Evolutionary conservation across 1,139 yeast genomes (phyloP), one percentile per base, ranked within the genome.

Genomic region (Nakaseomyces sp.): DNA sequence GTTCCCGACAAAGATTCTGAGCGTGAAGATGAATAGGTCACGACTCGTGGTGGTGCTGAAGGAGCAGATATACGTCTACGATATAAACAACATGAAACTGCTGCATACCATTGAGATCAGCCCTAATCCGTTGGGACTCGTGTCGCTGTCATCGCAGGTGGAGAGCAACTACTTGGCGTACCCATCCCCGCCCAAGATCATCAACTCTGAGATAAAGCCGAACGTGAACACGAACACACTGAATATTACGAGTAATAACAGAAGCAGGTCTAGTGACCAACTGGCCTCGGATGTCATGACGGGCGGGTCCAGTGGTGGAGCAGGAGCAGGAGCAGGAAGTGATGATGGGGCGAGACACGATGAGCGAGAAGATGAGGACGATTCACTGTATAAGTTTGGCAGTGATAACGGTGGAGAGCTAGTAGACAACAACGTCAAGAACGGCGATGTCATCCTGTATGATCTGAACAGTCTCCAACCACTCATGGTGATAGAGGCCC

Each of bases 401-500:
- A 69, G 66, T 45, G 72, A 70, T 46, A 47, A 40, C 5, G 38
- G 47, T 40, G 26, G 35, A 13, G 38, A 35, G 4, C 4, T 22
- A 10, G 26, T 22, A 13, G 38, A 35, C 9, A 37, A 49, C 40
- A 65, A 70, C 41, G 48, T 53, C 67, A 67, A 75, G 39, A 77
- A 83, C 18, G 98, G 98, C 0, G 98, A 91, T 60, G 94, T 89
- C 17, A 82, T 88, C 5, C 74, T 91, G 12, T 89, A 87, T 61
- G 87, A 91, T 58, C 75, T 89, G 31, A 69, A 74, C 40, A 71
- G 85, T 0, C 63, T 89, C 46, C 94, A 87, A 55, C 97, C 97
- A 0, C 68, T 85, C 17, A 81, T 87, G 48, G 95, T 89, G 2
- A 81, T 91, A 32, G 96, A 87, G 57, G 98, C 98, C 0, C 98